Conservation (phyloP, 495 filamentous ascomycete genomes). For the Lindgomyces ingoldianus region DNA sequence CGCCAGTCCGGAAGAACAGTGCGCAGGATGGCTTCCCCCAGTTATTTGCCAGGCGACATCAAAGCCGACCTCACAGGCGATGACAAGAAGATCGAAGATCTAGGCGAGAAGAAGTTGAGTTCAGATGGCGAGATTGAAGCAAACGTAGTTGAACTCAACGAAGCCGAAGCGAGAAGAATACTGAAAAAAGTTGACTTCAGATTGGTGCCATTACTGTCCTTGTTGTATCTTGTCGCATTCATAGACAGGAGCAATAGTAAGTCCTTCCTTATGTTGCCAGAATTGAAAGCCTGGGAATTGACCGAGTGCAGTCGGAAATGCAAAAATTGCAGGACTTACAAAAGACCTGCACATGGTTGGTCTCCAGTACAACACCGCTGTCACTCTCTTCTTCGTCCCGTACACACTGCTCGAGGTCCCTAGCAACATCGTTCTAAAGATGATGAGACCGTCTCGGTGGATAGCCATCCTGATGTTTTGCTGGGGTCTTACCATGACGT, state of each 20-base stretch:
- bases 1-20: not conserved
- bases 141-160: not conserved
- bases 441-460: constrained; percentile 26
- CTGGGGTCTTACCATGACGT: constrained; percentile 60
- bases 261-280: not conserved
- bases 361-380: constrained; percentile 33
- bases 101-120: constrained; percentile 22
- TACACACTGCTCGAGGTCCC: constrained; percentile 42
- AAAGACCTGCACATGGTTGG: constrained; percentile 26
- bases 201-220: constrained; percentile 28
- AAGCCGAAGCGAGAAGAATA: constrained; percentile 22
- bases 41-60: not conserved
- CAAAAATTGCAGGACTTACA: constrained; percentile 32
- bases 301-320: constrained; percentile 28
- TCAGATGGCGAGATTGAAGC: constrained; percentile 22
- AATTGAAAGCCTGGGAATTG: constrained; percentile 14
- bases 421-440: constrained; percentile 38
- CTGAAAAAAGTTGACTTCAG: constrained; percentile 31
- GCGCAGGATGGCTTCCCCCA: not conserved
- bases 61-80: not conserved
- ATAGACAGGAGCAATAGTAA: constrained; percentile 43
- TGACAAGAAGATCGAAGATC: constrained; percentile 27
- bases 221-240: constrained; percentile 36
- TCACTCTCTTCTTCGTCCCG: constrained; percentile 48
- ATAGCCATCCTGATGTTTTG: constrained; percentile 39